Base-by-base conservation (phyloP, 192 early-diverging fungal species). In the Podila horticola region DNA sequence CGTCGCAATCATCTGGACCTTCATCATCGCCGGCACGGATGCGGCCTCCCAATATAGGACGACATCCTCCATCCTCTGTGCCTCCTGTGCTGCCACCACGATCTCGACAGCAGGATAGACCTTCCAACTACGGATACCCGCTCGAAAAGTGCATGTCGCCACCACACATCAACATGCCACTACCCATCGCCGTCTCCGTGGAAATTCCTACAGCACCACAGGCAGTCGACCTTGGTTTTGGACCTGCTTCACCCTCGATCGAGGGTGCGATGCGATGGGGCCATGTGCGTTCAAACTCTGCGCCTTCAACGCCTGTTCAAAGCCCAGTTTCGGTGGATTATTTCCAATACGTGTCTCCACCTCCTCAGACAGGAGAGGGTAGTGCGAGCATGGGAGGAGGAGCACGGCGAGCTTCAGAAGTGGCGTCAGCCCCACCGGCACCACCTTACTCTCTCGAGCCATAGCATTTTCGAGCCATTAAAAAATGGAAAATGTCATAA, bases 171-270 rank as follows among this genome's bases (percentile, higher is more conserved):
- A 55, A 55, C 24, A 55, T 71, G 15, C 74, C 61, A 3, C 48
- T 65, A 22, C 74, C 74, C n/a, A 24, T 65, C 29, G 13, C 48
- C 10, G 19, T 77, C 10, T 6, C 48, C 0, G 57, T 66, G 5
- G 67, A 77, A 50, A 38, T 49, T 5, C 67, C 74, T 5, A 71
- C 74, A 52, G 74, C 74, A 13, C 74, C 74, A 5, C 26, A 24
- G 0, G 74, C 74, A n/a, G 68, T 77, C 3, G 68, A 77, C 57
- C 57, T 77, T 17, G 74, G 74, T 22, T 17, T 66, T 9, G 68
- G 74, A 5, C 58, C 68, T 28, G 63, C 74, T 0, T 77, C 74
- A 7, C 74, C 74, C 3, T 28, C 26, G 19, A 41, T 41, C 8
- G 52, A 55, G 30, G 20, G 6, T 10, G n/a, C 45, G 19, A 10